Base-by-base conservation (phyloP, 202 grass and related monocot species). In the Dendrocalamus latiflorus region DNA sequence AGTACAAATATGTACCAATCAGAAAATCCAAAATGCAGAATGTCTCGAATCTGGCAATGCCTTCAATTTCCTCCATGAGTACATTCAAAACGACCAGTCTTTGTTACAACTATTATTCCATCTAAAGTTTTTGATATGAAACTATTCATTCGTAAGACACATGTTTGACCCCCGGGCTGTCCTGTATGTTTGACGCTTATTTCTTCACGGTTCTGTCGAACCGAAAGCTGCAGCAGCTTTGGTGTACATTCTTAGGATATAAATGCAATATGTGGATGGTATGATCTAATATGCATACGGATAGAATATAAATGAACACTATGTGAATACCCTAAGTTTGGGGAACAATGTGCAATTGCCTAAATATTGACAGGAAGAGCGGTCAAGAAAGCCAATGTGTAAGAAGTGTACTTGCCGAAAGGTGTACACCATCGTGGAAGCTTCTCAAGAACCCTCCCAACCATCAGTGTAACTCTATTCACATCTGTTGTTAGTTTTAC, bases 401-500 rank as follows among this genome's bases (percentile, higher is more conserved):
- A 70, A 17, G 91, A 85, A 33, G 93, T 93, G 26, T 87, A 93
- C 88, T 98, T 98, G 44, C 93, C 93, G 18, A 93, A 98, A 39
- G 87, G 85, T 4, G 93, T 81, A 53, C 82, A 30, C 30, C 30
- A 98, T n/a, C 21, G 76, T 44, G 96, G 93, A 85, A 98, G 93
- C 77, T 95, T 98, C 65, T 92, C 70, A 33, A 93, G 76, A 38
- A 95, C 66, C 67, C 73, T 90, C 48, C 76, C 74, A 10, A 81
- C 86, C 90, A 70, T 74, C 16, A 89, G 89, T 14, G 96, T 98
- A 34, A 85, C 74, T 85, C 77, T 92, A 15, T 88, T 86, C 74
- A 95, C 77, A 79, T 99, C 93, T 18, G 93, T 90, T 83, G 91
- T 78, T 81, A 99, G 74, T 80, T 95, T 99, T 71, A 95, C 8